A percentile compares a stretch with the other conserved stretches of the same genome.
phyloP scores from a whole-genome alignment of 768 basidiomycete species.

The Termitomyces heimii region DNA sequence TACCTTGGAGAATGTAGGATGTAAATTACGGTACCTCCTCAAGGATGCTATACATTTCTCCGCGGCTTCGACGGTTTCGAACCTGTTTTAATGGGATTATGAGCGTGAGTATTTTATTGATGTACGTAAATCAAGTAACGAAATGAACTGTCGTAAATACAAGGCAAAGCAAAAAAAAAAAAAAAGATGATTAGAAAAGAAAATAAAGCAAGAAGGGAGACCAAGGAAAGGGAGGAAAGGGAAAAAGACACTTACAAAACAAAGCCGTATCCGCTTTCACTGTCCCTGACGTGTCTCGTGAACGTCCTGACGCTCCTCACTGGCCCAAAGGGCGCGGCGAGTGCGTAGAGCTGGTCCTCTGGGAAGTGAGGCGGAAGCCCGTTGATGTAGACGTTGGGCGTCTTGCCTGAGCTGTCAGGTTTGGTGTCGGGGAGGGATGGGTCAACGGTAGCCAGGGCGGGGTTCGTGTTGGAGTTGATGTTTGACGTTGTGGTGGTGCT shows the following conservation, averaged over 20 bases:
- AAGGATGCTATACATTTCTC: conserved; percentile 70
- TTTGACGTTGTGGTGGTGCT: not conserved
- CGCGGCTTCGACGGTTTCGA: conserved; percentile 59
- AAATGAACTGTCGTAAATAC: not conserved
- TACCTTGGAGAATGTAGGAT: conserved; percentile 86
- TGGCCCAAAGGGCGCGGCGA: conserved; percentile 65
- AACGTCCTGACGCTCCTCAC: conserved; percentile 80
- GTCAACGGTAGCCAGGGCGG: not conserved
- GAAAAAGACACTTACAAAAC: conserved; percentile 43
- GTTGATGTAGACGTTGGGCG: conserved; percentile 86
- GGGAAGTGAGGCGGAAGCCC: conserved; percentile 80
- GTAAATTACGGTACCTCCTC: conserved; percentile 67
- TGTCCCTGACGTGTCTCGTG: conserved; percentile 75
- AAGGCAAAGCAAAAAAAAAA: not conserved
- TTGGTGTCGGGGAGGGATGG: not conserved
- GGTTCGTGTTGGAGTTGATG: not conserved
- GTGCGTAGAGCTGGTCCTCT: conserved; percentile 70
- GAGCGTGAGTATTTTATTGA: not conserved
- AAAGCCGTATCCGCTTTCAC: conserved; percentile 70
- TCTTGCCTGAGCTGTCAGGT: conserved; percentile 25
- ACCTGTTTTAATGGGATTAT: conserved; percentile 36
- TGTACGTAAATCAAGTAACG: not conserved
- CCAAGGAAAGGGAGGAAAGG: not conserved
- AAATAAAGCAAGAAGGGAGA: not conserved
- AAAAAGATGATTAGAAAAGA: not conserved